These are phyloP conservation scores for Dactylellina cionopaga DNA, from an alignment of 2,329 filamentous ascomycete species.

Conservation along the genomic window DNA sequence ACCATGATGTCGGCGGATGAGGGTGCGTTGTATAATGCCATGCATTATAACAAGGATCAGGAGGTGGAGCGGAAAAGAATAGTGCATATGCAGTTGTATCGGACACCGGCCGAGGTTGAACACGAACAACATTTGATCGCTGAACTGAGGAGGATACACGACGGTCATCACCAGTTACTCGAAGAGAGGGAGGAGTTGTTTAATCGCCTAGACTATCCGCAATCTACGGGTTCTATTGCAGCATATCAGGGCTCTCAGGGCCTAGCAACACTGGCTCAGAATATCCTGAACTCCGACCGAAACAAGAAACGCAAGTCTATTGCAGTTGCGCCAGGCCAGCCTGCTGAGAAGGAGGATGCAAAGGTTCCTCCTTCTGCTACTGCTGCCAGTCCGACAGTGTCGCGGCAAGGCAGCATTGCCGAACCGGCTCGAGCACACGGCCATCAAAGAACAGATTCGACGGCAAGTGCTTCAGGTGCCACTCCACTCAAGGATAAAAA, in stretches of 20 bases:
- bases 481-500: constrained; percentile 40
- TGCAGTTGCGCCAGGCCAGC: constrained; percentile 54
- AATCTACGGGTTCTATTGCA: constrained; percentile 73
- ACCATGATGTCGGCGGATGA: constrained; percentile 89
- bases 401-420: constrained; percentile 66
- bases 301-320: constrained; percentile 85
- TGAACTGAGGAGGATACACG: constrained; percentile 90
- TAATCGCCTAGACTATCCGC: constrained; percentile 83
- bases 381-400: constrained; percentile 61
- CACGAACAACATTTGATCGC: constrained; percentile 90
- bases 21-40: constrained; percentile 82
- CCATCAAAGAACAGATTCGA: constrained; percentile 58
- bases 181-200: constrained; percentile 89
- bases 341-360: constrained; percentile 68
- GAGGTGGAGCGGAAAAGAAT: constrained; percentile 86
- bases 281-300: constrained; percentile 80
- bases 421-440: constrained; percentile 61
- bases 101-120: constrained; percentile 85
- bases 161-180: constrained; percentile 84
- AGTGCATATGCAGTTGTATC: constrained; percentile 79
- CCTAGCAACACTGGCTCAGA: constrained; percentile 79
- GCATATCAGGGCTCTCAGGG: constrained; percentile 84
- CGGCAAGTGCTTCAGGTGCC: constrained; percentile 57
- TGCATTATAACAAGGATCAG: constrained; percentile 85
- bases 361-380: constrained; percentile 62